A percentile compares a stretch with the other conserved stretches of the same genome.
phyloP scores from a whole-genome alignment of 129 eudicot species.

The Centella asiatica region DNA sequence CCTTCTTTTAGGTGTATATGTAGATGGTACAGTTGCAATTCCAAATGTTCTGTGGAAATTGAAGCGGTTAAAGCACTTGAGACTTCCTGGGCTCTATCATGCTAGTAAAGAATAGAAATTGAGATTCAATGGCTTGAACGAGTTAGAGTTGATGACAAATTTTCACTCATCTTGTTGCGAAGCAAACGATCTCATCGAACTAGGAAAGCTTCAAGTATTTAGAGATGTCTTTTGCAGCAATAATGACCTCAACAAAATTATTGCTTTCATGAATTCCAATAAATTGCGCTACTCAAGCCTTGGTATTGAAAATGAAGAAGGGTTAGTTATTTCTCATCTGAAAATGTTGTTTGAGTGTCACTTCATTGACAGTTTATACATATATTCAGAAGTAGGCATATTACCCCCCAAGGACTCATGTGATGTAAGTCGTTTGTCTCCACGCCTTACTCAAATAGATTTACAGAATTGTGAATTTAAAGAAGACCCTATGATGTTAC shows the following conservation, averaged over 20 bases:
- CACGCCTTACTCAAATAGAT: background rate
- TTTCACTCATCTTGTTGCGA: background rate
- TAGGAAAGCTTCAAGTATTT: background rate
- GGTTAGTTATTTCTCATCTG: too few species aligned
- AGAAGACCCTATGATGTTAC: background rate
- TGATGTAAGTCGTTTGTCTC: background rate
- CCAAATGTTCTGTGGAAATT: constrained; percentile 7
- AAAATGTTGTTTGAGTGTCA: background rate
- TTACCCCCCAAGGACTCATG: background rate
- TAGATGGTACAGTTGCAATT: background rate
- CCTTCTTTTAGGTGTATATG: background rate
- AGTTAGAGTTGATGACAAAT: background rate
- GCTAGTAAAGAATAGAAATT: background rate
- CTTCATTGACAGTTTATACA: background rate
- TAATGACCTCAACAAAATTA: background rate
- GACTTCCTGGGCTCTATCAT: background rate
- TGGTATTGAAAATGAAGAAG: background rate
- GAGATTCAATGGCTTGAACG: background rate
- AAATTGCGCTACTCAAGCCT: background rate
- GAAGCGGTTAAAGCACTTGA: constrained; percentile 10
- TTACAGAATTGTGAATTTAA: background rate
- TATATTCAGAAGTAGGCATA: background rate
- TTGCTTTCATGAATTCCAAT: background rate
- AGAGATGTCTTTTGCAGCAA: background rate
- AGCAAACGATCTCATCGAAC: background rate